phyloP scores from a whole-genome alignment of 2,329 filamentous ascomycete species.

The Teratosphaeria gauchensis region DNA sequence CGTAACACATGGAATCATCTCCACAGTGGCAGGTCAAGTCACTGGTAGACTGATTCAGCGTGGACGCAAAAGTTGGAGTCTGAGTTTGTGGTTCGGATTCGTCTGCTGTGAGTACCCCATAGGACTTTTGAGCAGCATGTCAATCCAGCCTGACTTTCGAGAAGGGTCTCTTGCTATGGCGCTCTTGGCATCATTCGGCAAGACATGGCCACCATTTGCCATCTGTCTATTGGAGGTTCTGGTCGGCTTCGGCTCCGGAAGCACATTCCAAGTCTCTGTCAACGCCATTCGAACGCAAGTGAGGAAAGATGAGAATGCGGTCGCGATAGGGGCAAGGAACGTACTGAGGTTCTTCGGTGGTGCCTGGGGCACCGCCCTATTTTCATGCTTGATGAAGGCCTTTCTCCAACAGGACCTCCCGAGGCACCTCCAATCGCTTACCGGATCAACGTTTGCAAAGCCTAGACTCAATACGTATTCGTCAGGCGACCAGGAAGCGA shows the following conservation, averaged over 20 bases:
- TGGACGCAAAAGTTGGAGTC: conserved; percentile 8
- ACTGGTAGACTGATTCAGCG: neutral
- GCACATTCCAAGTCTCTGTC: conserved; percentile 16
- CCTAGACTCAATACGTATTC: neutral
- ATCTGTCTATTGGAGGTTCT: conserved; percentile 9
- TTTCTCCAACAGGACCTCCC: neutral
- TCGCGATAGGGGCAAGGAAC: conserved; percentile 14
- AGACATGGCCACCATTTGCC: neutral
- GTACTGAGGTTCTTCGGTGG: conserved; percentile 15
- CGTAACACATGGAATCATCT: conserved; percentile 8
- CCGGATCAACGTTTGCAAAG: neutral
- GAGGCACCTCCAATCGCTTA: neutral
- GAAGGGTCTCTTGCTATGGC: conserved; percentile 6
- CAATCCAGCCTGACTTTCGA: neutral
- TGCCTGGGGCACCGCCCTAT: conserved; percentile 11
- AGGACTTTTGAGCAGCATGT: neutral
- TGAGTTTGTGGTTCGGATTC: conserved; percentile 12
- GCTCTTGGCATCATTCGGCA: conserved; percentile 1
- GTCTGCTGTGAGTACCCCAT: conserved; percentile 4
- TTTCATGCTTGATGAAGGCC: neutral
- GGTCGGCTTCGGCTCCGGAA: conserved; percentile 14
- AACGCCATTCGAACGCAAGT: conserved; percentile 14
- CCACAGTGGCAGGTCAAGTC: neutral
- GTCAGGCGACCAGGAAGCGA: neutral
- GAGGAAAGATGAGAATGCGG: conserved; percentile 7